Evolutionary conservation across 345 rosid genomes (phyloP), one percentile per base, ranked within the genome.

Genomic region (Dovyalis caffra): DNA sequence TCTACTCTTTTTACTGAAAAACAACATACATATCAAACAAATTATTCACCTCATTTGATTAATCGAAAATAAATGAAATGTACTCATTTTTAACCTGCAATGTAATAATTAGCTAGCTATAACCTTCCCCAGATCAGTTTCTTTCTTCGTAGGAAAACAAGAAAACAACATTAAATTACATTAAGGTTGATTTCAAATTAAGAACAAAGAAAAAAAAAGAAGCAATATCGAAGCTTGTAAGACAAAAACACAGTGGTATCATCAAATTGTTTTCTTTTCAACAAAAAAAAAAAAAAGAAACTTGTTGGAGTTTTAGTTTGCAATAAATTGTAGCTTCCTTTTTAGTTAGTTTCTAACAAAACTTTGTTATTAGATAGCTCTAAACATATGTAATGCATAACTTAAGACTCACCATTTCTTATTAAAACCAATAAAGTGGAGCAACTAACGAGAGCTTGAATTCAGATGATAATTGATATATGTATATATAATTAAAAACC

Each of bases 1-100:
- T 87, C 88, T 81, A 76, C 47, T 77, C 62, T 69, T 80, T 75
- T 62, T 29, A 66, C 73, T 76, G 28, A 25, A 70, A 74, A 68
- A 72, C 21, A 69, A 68, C 15, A 8, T 64, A 9, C 60, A 74
- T 80, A 80, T 33, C 51, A 63, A 51, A 66, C 16, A 58, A 0
- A 40, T 29, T 37, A 28, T 21, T 37, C 0, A 4, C 29, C 35
- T 15, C 12, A 15, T 12, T 43, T 23, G 33, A 5, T 23, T n/a
- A n/a, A 2, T 53, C 25, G 8, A 53, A 53, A 53, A 53, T 53
- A 23, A 11, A 43, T 43, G 47, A 43, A 43, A 43, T 43, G 47
- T 43, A 43, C 25, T 32, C 4, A 51, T 56, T 38, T 40, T 6
- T 16, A 35, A n/a, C 58, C 66, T 68, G 73, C 49, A n/a, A n/a